Base-by-base conservation (phyloP, 1,284 basidiomycete species). In the Leccinum insolens region DNA sequence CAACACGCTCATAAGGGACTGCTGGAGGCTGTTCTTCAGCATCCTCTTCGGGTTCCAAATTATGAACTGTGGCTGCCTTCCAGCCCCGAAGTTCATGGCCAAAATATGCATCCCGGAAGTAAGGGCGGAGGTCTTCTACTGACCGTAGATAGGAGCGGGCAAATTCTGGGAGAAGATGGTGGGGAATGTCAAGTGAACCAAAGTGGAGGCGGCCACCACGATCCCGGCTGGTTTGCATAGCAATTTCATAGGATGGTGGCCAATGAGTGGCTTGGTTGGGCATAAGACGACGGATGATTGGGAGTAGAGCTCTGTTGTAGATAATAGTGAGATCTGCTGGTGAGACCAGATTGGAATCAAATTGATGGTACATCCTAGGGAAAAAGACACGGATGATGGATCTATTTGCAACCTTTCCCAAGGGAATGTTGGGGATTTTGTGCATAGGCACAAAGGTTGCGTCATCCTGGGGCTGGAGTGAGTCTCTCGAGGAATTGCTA, bases 81-180 rank as follows among this genome's bases (percentile, higher is more conserved):
- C 67, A 71, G 4, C 71, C 65, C 2, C 28, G 31, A 1, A 72
- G 46, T 46, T 72, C 67, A 34, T 72, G 71, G 1, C 31, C 64
- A n/a, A 72, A 72, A 15, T 73, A 71, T 0, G 71, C 63, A 22
- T 69, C 64, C 0, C 1, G 14, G 14, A 73, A 73, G 2, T 61
- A 60, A 1, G 62, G 62, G 3, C 34, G 7, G 3, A 67, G 34
- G 1, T 3, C 4, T 49, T 25, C 6, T 4, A 69, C 2, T 0
- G 3, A 2, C 2, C 55, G 3, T 1, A 69, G 8, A n/a, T 59
- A 68, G 0, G 1, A 3, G 0, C 7, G 2, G 0, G 39, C 11
- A 6, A 70, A 69, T 17, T 59, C 57, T 0, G 17, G 2, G 2
- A 70, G 69, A 1, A 70, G 20, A 8, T 59, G 46, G 0, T 34